Conservation (phyloP, 352 stramenopile species). For the Phytophthora boehmeriae region DNA sequence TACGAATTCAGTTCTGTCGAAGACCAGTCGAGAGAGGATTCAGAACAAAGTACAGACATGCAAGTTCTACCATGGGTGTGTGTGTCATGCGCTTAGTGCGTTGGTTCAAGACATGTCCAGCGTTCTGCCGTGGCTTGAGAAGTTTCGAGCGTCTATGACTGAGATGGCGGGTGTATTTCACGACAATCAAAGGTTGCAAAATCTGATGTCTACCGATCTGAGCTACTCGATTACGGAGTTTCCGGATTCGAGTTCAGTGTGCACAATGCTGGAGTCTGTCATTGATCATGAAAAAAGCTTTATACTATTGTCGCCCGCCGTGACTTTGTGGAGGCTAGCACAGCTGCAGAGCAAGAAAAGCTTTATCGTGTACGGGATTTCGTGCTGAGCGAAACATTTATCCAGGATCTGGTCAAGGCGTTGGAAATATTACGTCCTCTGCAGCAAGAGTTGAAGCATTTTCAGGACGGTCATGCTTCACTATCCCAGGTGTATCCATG, state of each 20-base stretch:
- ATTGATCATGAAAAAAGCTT: constrained; percentile 56
- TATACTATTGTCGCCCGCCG: constrained; percentile 58
- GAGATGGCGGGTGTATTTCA: constrained; percentile 53
- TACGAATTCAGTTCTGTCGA: constrained; percentile 43
- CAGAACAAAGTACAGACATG: constrained; percentile 66
- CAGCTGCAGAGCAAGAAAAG: constrained; percentile 46
- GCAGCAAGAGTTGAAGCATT: constrained; percentile 56
- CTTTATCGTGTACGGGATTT: constrained; percentile 69
- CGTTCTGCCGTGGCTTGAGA: constrained; percentile 58
- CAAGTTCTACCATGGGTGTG: constrained; percentile 72
- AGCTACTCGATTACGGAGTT: constrained; percentile 27
- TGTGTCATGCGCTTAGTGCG: constrained; percentile 49
- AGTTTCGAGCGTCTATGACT: constrained; percentile 38
- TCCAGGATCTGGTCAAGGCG: constrained; percentile 62
- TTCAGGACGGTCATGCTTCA: constrained; percentile 43
- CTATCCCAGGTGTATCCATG: constrained; percentile 63
- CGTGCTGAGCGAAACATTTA: constrained; percentile 63
- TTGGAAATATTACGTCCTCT: constrained; percentile 60
- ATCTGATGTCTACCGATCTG: constrained; percentile 13
- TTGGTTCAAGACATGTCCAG: constrained; percentile 57
- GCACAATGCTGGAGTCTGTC: constrained; percentile 50
- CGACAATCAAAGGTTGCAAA: constrained; percentile 51
- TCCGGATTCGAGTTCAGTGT: constrained; percentile 33
- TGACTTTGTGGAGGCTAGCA: constrained; percentile 59
- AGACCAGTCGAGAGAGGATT: constrained; percentile 52